Evolutionary conservation across 192 early-diverging fungal species (phyloP).

Genomic region (Rhizophlyctis rosea): DNA sequence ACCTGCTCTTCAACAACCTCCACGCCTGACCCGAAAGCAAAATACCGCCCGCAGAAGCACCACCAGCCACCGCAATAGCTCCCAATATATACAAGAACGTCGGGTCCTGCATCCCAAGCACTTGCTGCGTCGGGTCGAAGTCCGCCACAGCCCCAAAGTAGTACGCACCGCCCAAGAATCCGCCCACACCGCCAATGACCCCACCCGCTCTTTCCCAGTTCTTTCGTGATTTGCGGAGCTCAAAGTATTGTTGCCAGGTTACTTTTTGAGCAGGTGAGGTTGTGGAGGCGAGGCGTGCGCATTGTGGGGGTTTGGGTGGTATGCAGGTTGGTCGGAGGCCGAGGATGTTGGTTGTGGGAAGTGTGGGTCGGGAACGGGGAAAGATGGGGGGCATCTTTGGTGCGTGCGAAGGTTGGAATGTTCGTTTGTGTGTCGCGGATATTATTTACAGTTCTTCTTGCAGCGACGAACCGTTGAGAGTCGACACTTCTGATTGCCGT

Average conservation of each 20-base stretch:
- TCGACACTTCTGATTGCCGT: too few species aligned
- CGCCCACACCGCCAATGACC: conserved; percentile 12
- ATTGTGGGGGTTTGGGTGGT: not conserved
- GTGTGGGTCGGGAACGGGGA: too few species aligned
- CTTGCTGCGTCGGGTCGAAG: conserved; percentile 42
- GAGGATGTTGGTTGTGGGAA: not conserved
- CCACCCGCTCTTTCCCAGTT: conserved; percentile 31
- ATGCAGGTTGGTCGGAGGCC: not conserved
- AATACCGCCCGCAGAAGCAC: conserved; percentile 24
- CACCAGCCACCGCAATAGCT: conserved; percentile 25
- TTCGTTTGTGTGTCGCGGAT: too few species aligned
- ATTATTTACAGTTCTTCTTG: too few species aligned
- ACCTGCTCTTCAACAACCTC: conserved; percentile 35
- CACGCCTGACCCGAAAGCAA: conserved; percentile 27
- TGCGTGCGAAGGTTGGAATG: conserved; percentile 1
- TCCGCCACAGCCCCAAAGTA: conserved; percentile 48
- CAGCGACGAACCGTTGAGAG: too few species aligned
- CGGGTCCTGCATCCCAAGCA: conserved; percentile 40
- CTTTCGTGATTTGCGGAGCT: conserved; percentile 26
- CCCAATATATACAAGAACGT: conserved; percentile 35
- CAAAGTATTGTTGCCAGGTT: conserved; percentile 46
- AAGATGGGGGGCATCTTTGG: not conserved
- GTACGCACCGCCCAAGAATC: conserved; percentile 31
- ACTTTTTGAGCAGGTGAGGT: conserved; percentile 3
- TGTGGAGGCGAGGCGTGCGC: too few species aligned